Percentiles rank a stretch among this genome's conserved stretches.
These are phyloP conservation scores for Talaromyces pinophilus DNA, from an alignment of 2,329 filamentous ascomycete genomes.

Conservation along the genomic window DNA sequence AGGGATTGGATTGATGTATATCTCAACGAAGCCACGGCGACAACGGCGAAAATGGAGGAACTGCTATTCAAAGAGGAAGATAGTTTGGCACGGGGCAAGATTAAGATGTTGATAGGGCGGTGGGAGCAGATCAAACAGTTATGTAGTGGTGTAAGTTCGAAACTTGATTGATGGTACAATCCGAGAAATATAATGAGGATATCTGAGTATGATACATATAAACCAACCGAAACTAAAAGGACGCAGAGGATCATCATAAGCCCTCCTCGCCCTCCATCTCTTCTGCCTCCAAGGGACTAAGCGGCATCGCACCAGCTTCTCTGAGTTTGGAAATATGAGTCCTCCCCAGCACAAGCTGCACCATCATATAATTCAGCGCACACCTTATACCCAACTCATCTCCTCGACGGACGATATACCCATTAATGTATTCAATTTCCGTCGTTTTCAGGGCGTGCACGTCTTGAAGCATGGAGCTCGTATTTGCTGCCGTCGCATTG, in stretches of 20 bases:
- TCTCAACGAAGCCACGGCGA: conserved; percentile 36
- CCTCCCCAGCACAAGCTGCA: conserved; percentile 73
- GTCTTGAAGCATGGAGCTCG: conserved; percentile 68
- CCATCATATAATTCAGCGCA: conserved; percentile 70
- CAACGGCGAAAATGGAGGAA: conserved; percentile 30
- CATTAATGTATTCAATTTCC: conserved; percentile 83
- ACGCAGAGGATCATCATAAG: not conserved
- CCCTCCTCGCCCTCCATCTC: conserved; percentile 22
- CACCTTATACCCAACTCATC: conserved; percentile 71
- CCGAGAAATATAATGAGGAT: not conserved
- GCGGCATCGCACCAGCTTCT: conserved; percentile 37
- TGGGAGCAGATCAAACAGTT: conserved; percentile 44
- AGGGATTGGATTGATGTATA: conserved; percentile 40
- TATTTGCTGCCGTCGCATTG: conserved; percentile 56
- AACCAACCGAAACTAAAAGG: not conserved
- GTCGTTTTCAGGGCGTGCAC: conserved; percentile 63
- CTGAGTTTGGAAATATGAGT: conserved; percentile 46
- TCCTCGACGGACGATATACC: conserved; percentile 77
- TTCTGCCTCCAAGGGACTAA: conserved; percentile 28
- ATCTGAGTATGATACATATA: not conserved
- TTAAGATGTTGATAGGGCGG: conserved; percentile 34
- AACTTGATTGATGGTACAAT: conserved; percentile 21
- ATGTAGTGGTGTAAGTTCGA: conserved; percentile 31
- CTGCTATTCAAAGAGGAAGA: conserved; percentile 21
- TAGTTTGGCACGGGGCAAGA: conserved; percentile 28